Percentiles rank a stretch among this genome's conserved stretches.
Conservation (phyloP, 1,284 basidiomycete species). For the Prillingera fragicola region DNA sequence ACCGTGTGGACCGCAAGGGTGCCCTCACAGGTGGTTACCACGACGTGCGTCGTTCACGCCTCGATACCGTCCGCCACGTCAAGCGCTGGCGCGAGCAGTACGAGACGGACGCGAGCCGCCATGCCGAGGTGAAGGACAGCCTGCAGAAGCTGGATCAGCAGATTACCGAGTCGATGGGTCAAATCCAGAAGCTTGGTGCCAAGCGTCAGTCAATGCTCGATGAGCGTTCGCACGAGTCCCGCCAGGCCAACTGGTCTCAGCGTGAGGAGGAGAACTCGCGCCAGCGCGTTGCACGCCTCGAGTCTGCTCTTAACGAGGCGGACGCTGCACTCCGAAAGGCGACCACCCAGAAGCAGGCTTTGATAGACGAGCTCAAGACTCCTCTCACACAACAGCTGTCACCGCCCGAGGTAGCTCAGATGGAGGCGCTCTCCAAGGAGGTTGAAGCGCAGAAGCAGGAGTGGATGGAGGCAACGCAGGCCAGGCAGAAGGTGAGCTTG, state of each 20-base stretch:
- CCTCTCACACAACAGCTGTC: conserved; percentile 71
- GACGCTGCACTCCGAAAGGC: conserved; percentile 57
- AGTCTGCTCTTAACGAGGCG: conserved; percentile 64
- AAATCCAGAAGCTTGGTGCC: conserved; percentile 64
- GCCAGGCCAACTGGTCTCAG: conserved; percentile 59
- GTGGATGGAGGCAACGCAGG: conserved; percentile 63
- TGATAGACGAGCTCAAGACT: conserved; percentile 66
- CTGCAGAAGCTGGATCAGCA: conserved; percentile 76
- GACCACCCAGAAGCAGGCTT: conserved; percentile 54
- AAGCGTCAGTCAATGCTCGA: conserved; percentile 68
- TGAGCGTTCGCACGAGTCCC: conserved; percentile 61
- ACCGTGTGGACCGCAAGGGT: conserved; percentile 95
- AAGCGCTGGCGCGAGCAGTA: conserved; percentile 70
- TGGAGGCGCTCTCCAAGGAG: conserved; percentile 68
- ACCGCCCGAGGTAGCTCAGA: conserved; percentile 62
- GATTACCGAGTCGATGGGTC: conserved; percentile 69
- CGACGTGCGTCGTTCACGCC: conserved; percentile 79
- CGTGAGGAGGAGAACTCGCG: conserved; percentile 67
- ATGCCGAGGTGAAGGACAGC: conserved; percentile 66
- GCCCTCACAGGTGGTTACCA: conserved; percentile 94
- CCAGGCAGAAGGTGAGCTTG: conserved; percentile 65
- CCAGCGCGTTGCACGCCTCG: conserved; percentile 61
- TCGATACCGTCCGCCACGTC: conserved; percentile 78
- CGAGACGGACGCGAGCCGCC: conserved; percentile 60
- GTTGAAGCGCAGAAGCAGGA: conserved; percentile 68